These are phyloP conservation scores for Graphiopsis chlorocephala DNA, from an alignment of 2,329 filamentous ascomycete genomes.

Conservation along the genomic window DNA sequence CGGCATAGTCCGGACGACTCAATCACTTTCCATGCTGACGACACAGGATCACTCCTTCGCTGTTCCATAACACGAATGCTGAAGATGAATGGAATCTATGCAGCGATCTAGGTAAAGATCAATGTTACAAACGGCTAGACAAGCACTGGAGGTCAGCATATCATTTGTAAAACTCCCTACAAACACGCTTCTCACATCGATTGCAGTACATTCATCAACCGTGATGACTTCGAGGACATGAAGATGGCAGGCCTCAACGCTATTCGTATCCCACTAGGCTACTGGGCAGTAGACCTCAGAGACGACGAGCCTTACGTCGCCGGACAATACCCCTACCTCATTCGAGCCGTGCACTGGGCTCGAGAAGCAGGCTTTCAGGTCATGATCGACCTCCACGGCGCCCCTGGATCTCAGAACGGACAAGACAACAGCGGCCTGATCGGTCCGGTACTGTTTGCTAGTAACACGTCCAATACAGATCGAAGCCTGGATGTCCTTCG, in stretches of 20 bases:
- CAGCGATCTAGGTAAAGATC: slow-evolving; percentile 22
- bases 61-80: slow-evolving; percentile 39
- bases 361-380: slow-evolving; percentile 24
- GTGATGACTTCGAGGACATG: slow-evolving; percentile 25
- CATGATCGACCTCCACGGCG: slow-evolving; percentile 58
- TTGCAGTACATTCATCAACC: slow-evolving; percentile 20
- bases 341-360: slow-evolving; percentile 27
- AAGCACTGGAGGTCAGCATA: slow-evolving; percentile 21
- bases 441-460: slow-evolving; percentile 20
- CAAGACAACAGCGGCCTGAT: slow-evolving; percentile 58
- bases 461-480: slow-evolving; percentile 23
- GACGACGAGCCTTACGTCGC: slow-evolving; percentile 25
- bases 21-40: not conserved
- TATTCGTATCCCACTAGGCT: slow-evolving; percentile 28
- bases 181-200: not conserved
- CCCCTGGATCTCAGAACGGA: slow-evolving; percentile 57
- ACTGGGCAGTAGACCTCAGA: slow-evolving; percentile 27
- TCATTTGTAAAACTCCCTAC: not conserved
- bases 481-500: slow-evolving; percentile 24
- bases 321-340: slow-evolving; percentile 22
- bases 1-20: not conserved
- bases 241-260: slow-evolving; percentile 23
- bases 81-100: slow-evolving; percentile 28
- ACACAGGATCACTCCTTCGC: slow-evolving; percentile 57
- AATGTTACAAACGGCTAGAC: slow-evolving; percentile 21